Base-by-base conservation (phyloP, 495 filamentous ascomycete genomes). In the Tricharina praecox region DNA sequence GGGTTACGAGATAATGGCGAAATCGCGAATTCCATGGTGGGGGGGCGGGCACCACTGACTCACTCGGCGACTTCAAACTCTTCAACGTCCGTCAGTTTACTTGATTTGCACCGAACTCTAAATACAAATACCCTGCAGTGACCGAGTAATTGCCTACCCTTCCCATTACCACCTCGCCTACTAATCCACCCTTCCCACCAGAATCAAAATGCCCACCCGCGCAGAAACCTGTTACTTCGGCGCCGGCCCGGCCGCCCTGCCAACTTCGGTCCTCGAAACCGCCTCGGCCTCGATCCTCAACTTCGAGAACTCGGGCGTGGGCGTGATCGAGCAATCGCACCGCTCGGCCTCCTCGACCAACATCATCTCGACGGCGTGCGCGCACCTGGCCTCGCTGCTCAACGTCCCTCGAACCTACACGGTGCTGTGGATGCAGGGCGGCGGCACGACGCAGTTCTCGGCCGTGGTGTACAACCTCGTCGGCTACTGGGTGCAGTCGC, bases 281-380 rank as follows among this genome's bases (percentile, higher is more conserved):
- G 87, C 83, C 47, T 73, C 83, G 4, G 61, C 74, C 58, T 77
- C 82, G 11, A 78, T 94, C 33, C 64, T 88, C 47, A 82, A 96
- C 69, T 90, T 78, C 68, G 70, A 92, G 20, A 70, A 76, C 61
- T 82, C 74, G 47, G 86, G 87, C 36, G 67, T 94, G 49, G 82
- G 78, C 50, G 69, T 87, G 36, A 80, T 80, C 50, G 86, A 94
- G 62, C 82, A 92, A 63, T 87, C 80, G 18, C 88, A 96, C 63
- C 85, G 87, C 44, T 85, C 81, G n/a, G 66, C 74, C 30, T 70
- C 81, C 38, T 85, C 87, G 13, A 71, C 67, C 45, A 70, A 76
- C 19, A 79, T 86, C 23, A 33, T 63, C 24, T 50, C 48, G 16
- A 42, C 42, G 39, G 56, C 62, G 2, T 44, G 50, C 23, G 28